phyloP scores from a whole-genome alignment of 176 grass and related monocot species.

The Dendrocalamus sinicus region DNA sequence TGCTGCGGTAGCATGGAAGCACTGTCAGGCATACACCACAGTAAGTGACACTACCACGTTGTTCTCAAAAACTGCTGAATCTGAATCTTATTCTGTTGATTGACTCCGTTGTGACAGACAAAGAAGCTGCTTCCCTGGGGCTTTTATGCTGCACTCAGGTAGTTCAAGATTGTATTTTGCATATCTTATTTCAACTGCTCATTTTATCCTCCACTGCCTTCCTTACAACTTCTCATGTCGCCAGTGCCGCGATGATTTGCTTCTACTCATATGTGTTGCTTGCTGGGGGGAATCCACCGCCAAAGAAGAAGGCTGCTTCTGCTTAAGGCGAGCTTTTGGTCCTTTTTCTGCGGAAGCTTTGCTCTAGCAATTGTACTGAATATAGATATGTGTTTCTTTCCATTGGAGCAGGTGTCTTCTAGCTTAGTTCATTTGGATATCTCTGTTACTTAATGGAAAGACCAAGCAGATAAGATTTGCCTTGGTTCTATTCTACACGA shows the following conservation, averaged over 20 bases:
- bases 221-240: constrained; percentile 21
- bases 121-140: constrained; percentile 79
- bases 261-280: constrained; percentile 82
- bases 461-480: neutral
- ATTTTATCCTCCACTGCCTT: neutral
- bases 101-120: constrained; percentile 49
- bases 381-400: neutral
- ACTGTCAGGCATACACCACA: constrained; percentile 55
- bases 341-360: neutral
- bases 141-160: constrained; percentile 72
- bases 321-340: constrained; percentile 27
- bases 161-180: neutral
- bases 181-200: neutral
- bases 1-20: constrained; percentile 70
- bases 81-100: constrained; percentile 19
- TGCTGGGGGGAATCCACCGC: constrained; percentile 81
- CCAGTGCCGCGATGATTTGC: constrained; percentile 74
- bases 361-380: constrained; percentile 23
- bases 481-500: neutral
- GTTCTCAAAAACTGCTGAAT: neutral
- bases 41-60: constrained; percentile 48
- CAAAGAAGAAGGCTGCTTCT: constrained; percentile 63
- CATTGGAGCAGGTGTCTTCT: constrained; percentile 17
- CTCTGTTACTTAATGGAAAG: neutral
- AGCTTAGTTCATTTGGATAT: constrained; percentile 3